These are phyloP conservation scores for Dioscorea cayenensis DNA, from an alignment of 116 monocot genomes.

Conservation along the genomic window DNA sequence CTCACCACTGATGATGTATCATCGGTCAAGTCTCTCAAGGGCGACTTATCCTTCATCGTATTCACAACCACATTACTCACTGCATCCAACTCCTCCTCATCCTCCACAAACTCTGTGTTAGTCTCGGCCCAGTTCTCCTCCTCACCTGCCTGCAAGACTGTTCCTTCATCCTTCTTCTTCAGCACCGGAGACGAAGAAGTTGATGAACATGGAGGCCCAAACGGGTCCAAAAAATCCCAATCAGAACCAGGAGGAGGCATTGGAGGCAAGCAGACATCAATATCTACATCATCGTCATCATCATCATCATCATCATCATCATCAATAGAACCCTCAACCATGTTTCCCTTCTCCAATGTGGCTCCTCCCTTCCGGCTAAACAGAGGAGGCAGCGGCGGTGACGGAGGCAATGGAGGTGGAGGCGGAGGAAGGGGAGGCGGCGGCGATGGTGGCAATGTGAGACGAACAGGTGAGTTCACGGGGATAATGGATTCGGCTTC, in stretches of 20 bases:
- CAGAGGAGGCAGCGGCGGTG: constrained; percentile 21
- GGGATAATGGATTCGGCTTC: constrained; percentile 35
- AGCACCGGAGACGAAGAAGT: constrained; percentile 25
- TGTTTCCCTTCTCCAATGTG: neutral
- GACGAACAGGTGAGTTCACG: constrained; percentile 1
- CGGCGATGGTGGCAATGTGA: constrained; percentile 27
- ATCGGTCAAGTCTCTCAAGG: constrained; percentile 19
- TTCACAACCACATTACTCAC: neutral
- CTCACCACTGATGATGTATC: constrained; percentile 55
- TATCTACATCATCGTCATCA: constrained; percentile 22
- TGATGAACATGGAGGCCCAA: constrained; percentile 19
- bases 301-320: constrained; percentile 25
- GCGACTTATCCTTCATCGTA: constrained; percentile 10
- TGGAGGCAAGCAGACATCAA: constrained; percentile 22
- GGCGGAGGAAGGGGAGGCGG: constrained; percentile 29
- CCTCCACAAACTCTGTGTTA: constrained; percentile 57
- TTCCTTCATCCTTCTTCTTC: constrained; percentile 11
- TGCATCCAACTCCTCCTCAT: constrained; percentile 20
- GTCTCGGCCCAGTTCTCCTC: constrained; percentile 86
- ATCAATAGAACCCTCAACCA: constrained; percentile 6
- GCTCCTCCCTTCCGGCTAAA: constrained; percentile 29
- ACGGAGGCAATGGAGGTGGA: constrained; percentile 16
- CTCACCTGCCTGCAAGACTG: constrained; percentile 18
- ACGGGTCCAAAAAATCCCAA: constrained; percentile 61
- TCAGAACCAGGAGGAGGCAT: constrained; percentile 40